phyloP scores from a whole-genome alignment of 169 alveolate genomes.

The Eimeria maxima region DNA sequence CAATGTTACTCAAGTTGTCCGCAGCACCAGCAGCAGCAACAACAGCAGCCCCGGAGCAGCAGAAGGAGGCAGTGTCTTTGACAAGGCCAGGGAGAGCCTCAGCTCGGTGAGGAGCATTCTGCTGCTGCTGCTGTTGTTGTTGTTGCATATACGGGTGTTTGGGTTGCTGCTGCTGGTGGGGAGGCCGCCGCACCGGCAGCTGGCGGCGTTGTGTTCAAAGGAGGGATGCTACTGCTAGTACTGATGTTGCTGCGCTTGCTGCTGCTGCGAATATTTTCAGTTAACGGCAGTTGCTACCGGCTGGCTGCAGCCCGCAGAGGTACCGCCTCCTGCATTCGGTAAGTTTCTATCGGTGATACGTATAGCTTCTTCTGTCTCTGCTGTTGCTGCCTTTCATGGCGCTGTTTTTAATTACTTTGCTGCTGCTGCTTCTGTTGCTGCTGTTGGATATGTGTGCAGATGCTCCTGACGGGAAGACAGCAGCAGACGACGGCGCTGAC shows the following conservation, averaged over 20 bases:
- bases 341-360: neutral
- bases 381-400: neutral
- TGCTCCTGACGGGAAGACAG: neutral
- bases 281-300: slow-evolving; percentile 44
- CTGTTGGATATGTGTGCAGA: neutral
- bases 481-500: neutral
- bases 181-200: neutral
- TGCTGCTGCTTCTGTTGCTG: slow-evolving; percentile 17
- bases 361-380: neutral
- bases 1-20: slow-evolving; percentile 43
- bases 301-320: slow-evolving; percentile 69
- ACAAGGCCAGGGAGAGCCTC: slow-evolving; percentile 51
- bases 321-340: slow-evolving; percentile 51
- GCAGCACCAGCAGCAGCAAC: slow-evolving; percentile 49
- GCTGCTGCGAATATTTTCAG: slow-evolving; percentile 12
- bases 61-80: slow-evolving; percentile 35
- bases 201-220: neutral
- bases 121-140: neutral
- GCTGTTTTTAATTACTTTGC: neutral
- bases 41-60: neutral
- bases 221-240: neutral
- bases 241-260: neutral
- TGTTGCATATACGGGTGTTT: neutral
- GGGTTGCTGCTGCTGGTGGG: slow-evolving; percentile 5
- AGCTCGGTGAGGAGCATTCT: slow-evolving; percentile 31